Evolutionary conservation across 2,329 filamentous ascomycete genomes (phyloP), one percentile per base, ranked within the genome.

Genomic region (Claviceps fusiformis): DNA sequence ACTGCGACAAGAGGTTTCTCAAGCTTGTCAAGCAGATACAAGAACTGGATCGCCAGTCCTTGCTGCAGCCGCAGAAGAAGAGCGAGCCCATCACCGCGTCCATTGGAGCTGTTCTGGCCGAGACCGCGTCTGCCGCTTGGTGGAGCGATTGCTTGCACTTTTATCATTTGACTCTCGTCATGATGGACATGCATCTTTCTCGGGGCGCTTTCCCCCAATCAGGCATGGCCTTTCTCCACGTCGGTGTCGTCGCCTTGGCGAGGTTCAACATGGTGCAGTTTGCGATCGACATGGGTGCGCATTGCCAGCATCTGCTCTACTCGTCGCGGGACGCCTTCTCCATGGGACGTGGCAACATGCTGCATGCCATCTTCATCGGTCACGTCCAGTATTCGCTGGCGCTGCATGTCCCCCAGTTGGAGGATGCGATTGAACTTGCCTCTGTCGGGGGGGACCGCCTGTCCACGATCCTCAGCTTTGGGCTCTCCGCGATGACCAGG

Each of bases 1-100:
- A 86, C 61, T 95, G 89, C 63, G 91, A 96, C 64, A 71, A 73
- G 19, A 81, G 85, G 54, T 95, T 93, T 62, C 76, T 83, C 60
- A 74, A 76, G 53, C 71, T 86, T 19, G 76, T 79, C n/a, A 67
- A 75, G 2, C 76, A 77, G 62, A 76, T 90, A 13, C 77, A 79
- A 64, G 76, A 72, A 46, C 78, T 78, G 68, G 82, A 82, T 47
- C 71, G 70, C 33, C 62, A 70, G 6, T 67, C 73, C 5, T 63
- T 83, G 2, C 59, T 80, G 49, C 70, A 70, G 44, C 69, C 71
- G n/a, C 62, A 67, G 15, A 65, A 69, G 19, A 65, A 70, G 0
- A 72, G 71, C 13, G 78, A 85, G 58, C 70, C 78, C 3, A 73
- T 76, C 31, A 67, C 87, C 52, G 73, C 78, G 37, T 84, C 82